These are phyloP conservation scores for Talaromyces sp. DNA, from an alignment of 2,329 filamentous ascomycete genomes.

Conservation along the genomic window DNA sequence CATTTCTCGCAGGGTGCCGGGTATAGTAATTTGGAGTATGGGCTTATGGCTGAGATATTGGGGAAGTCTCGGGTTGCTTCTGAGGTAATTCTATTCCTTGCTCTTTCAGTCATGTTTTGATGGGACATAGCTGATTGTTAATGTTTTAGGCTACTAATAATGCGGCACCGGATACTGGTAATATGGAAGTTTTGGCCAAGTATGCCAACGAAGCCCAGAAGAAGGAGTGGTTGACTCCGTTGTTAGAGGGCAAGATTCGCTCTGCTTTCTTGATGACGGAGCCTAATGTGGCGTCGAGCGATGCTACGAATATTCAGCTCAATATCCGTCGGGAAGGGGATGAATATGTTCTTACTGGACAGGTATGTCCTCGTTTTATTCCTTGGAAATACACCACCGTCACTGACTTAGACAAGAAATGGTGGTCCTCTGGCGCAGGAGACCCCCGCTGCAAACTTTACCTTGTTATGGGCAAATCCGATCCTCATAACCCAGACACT, in stretches of 20 bases:
- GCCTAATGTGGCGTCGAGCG: constrained; percentile 78
- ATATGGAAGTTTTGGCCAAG: constrained; percentile 92
- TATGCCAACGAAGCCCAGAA: constrained; percentile 85
- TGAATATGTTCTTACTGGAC: constrained; percentile 85
- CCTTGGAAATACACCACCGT: no score
- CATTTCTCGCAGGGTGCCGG: constrained; percentile 95
- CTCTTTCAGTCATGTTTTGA: constrained; percentile 18
- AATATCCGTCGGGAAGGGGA: constrained; percentile 76
- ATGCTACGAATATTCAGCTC: constrained; percentile 89
- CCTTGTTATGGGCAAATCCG: constrained; percentile 93
- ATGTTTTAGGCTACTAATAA: constrained; percentile 67
- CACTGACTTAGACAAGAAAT: constrained; percentile 61
- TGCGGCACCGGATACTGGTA: constrained; percentile 84
- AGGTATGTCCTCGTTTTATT: constrained; percentile 51
- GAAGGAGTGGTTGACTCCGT: constrained; percentile 71
- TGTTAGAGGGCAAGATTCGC: constrained; percentile 78
- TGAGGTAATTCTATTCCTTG: constrained; percentile 45
- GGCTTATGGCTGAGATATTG: constrained; percentile 92
- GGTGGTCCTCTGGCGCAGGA: constrained; percentile 96
- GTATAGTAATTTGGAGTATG: constrained; percentile 93
- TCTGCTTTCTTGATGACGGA: constrained; percentile 95
- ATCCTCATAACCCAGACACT: constrained; percentile 65
- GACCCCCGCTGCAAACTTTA: constrained; percentile 90
- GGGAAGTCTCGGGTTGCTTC: constrained; percentile 79
- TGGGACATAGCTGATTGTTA: background rate